A percentile compares a stretch with the other conserved stretches of the same genome.
Conservation (phyloP, 1,139 yeast genomes). For the Pichia sp. region DNA sequence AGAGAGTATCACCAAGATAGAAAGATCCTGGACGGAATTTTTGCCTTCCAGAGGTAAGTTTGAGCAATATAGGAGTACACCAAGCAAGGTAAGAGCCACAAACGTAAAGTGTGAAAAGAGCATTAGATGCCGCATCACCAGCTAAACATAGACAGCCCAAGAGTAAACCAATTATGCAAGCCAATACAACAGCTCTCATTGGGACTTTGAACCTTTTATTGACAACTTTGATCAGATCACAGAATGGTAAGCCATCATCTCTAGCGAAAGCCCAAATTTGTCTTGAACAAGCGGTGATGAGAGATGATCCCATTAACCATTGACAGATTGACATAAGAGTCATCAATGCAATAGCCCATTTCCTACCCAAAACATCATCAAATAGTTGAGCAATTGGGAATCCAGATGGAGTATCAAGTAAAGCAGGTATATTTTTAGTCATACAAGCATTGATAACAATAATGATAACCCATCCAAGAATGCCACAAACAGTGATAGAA, state of each 20-base stretch:
- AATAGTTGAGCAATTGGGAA: slow-evolving; percentile 61
- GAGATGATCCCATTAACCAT: slow-evolving; percentile 59
- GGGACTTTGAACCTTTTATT: slow-evolving; percentile 49
- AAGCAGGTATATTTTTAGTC: slow-evolving; percentile 40
- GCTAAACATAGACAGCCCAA: slow-evolving; percentile 54
- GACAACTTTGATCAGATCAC: slow-evolving; percentile 44
- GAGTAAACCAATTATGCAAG: slow-evolving; percentile 39
- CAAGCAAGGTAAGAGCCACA: slow-evolving; percentile 59
- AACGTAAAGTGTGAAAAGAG: slow-evolving; percentile 50
- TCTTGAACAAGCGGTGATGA: slow-evolving; percentile 43
- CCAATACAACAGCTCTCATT: slow-evolving; percentile 51
- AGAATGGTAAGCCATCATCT: slow-evolving; percentile 43
- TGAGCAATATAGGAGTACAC: slow-evolving; percentile 48
- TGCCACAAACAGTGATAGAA: slow-evolving; percentile 51
- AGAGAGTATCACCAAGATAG: slow-evolving; percentile 43
- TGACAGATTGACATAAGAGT: slow-evolving; percentile 52
- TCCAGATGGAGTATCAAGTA: slow-evolving; percentile 41
- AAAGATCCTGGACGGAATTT: slow-evolving; percentile 59
- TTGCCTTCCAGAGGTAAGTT: slow-evolving; percentile 39
- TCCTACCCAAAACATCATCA: slow-evolving; percentile 57
- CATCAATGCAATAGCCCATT: slow-evolving; percentile 66
- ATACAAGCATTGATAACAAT: slow-evolving; percentile 52
- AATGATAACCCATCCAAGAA: slow-evolving; percentile 52
- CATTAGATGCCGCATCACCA: slow-evolving; percentile 53
- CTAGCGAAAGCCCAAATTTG: slow-evolving; percentile 49